phyloP scores from a whole-genome alignment of 2,329 filamentous ascomycete genomes.

The Sporothrix pseudoabietina region DNA sequence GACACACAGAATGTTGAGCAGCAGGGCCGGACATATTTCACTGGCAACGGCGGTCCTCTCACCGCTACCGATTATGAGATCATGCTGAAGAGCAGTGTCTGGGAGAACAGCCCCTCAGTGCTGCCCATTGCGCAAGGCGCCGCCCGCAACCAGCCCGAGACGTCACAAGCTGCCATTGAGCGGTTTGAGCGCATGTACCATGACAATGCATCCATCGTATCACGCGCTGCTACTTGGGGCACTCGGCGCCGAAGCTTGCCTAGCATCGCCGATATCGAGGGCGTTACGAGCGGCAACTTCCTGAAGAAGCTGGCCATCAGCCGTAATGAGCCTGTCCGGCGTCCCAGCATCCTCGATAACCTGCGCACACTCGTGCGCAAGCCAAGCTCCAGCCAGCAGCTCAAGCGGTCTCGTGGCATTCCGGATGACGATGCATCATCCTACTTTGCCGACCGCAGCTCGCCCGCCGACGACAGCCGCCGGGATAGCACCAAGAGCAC shows the following conservation, averaged over 20 bases:
- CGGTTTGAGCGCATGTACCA: conserved; percentile 55
- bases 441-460: conserved; percentile 39
- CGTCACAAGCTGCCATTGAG: conserved; percentile 57
- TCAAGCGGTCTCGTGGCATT: conserved; percentile 53
- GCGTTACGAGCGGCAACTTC: conserved; percentile 61
- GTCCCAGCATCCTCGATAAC: conserved; percentile 58
- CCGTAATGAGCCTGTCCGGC: conserved; percentile 48
- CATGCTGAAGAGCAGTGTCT: conserved; percentile 52
- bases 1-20: conserved; percentile 55
- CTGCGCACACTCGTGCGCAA: conserved; percentile 55
- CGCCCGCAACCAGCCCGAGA: conserved; percentile 49
- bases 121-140: conserved; percentile 48
- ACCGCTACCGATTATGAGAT: conserved; percentile 53
- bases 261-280: conserved; percentile 60
- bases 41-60: conserved; percentile 46
- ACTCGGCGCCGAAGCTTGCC: conserved; percentile 68
- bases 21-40: conserved; percentile 54
- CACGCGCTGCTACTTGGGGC: conserved; percentile 68
- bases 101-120: conserved; percentile 53
- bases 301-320: conserved; percentile 64
- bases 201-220: conserved; percentile 62
- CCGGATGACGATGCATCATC: conserved; percentile 42
- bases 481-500: conserved; percentile 43
- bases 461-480: conserved; percentile 36
- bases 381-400: conserved; percentile 49